Evolutionary conservation across 140 eudicot genomes (phyloP).

Genomic region (Artemisia princeps): DNA sequence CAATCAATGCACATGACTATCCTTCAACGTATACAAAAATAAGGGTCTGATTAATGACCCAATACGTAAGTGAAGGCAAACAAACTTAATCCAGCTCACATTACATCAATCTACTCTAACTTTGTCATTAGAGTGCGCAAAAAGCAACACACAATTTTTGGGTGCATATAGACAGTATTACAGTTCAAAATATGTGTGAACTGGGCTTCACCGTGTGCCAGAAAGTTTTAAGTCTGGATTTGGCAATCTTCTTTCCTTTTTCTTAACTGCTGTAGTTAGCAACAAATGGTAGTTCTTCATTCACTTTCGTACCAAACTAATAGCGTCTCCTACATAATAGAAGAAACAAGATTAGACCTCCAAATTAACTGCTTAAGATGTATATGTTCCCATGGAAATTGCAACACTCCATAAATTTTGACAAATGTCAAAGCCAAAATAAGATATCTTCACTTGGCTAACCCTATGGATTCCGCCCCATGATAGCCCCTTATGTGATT

Average conservation of each 20-base stretch:
- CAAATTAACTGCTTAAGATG: no score
- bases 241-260: neutral
- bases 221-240: conserved; percentile 4
- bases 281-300: neutral
- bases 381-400: no score
- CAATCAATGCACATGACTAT: neutral
- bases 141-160: conserved; percentile 3
- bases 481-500: no score
- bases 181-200: conserved; percentile 10
- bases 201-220: conserved; percentile 16
- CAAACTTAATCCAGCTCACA: conserved; percentile 1
- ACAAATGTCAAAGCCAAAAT: no score
- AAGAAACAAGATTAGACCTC: conserved; percentile 8
- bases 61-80: conserved; percentile 8
- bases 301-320: conserved; percentile 3
- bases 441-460: no score
- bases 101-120: conserved; percentile 17
- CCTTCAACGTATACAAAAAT: conserved; percentile 2
- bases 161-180: conserved; percentile 16
- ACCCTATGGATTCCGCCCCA: no score
- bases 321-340: conserved; percentile 13
- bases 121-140: conserved; percentile 17
- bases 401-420: no score
- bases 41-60: conserved; percentile 3
- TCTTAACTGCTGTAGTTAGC: neutral